phyloP scores from a whole-genome alignment of 257 asterid genomes.

The Nicotiana paniculata region DNA sequence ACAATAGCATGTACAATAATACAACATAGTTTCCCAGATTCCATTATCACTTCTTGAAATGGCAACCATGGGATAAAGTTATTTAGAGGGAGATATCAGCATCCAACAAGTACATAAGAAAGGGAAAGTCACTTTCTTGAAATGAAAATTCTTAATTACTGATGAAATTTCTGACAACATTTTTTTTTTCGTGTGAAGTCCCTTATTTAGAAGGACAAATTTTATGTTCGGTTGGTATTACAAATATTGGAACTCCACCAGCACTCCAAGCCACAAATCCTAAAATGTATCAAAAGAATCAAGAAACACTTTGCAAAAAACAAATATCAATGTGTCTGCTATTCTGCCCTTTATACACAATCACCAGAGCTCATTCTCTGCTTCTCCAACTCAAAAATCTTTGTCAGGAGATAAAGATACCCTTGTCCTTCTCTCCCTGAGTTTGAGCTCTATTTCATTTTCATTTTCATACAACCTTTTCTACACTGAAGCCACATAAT shows the following conservation, averaged over 20 bases:
- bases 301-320: slow-evolving; percentile 36
- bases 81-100: neutral
- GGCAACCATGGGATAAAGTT: neutral
- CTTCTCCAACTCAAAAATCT: slow-evolving; percentile 19
- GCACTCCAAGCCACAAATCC: slow-evolving; percentile 26
- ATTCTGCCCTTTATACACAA: slow-evolving; percentile 43
- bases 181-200: slow-evolving; percentile 24
- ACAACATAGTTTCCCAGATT: neutral
- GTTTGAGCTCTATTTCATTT: slow-evolving; percentile 13
- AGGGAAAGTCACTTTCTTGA: neutral
- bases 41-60: neutral
- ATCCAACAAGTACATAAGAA: neutral
- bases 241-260: slow-evolving; percentile 19
- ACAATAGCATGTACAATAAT: neutral
- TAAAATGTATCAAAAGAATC: slow-evolving; percentile 64
- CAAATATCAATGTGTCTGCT: slow-evolving; percentile 33
- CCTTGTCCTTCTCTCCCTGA: slow-evolving; percentile 15
- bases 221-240: slow-evolving; percentile 31
- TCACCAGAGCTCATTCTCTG: slow-evolving; percentile 29
- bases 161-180: slow-evolving; percentile 12
- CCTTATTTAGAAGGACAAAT: slow-evolving; percentile 36
- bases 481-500: slow-evolving; percentile 33
- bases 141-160: neutral
- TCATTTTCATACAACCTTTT: slow-evolving; percentile 16
- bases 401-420: slow-evolving; percentile 8